Evolutionary conservation across 306 rosid genomes (phyloP), one percentile per base, ranked within the genome.

Genomic region (Lithocarpus polystachyus): DNA sequence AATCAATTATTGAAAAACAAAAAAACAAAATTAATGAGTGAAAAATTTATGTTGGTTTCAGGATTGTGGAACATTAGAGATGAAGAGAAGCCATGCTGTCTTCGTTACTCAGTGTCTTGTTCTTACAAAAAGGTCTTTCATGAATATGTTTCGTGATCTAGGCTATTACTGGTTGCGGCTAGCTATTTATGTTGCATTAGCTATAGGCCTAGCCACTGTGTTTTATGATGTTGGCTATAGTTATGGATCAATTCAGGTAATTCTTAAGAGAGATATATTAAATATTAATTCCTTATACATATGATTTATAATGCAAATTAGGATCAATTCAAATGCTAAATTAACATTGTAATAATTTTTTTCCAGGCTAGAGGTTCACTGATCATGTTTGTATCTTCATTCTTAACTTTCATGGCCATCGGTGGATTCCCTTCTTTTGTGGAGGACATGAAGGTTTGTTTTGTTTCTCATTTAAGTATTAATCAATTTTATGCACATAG

Each of bases 341-440:
- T 57, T 84, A 52, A 84, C 15, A 79, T 75, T 69, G 24, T 53
- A 59, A 37, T 37, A 37, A 2, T 24, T 15, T 3, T 43, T 62
- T 79, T 74, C 68, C 90, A 93, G 97, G 93, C 85, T 10, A 85
- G 93, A 83, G 90, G 87, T 57, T 87, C 90, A 12, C 79, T 93
- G 33, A 69, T 91, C 80, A 81, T 80, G 57, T 93, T 79, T 83
- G 79, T 87, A 1, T 26, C 86, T 13, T 65, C 90, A 17, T 83
- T 90, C 80, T 81, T 89, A 26, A 82, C 90, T 28, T 91, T 93
- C 84, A 93, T 93, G 92, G 54, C 90, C 45, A 85, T 93, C 61
- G 97, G 90, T 35, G 98, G 97, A 77, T 93, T 93, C 84, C 90
- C 97, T 75, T 90, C 96, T 11, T 87, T 90, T 54, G 80, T 90